Percentiles rank a stretch among this genome's conserved stretches.
These are phyloP conservation scores for Kwoniella dendrophila DNA, from an alignment of 768 basidiomycete species.

Conservation along the genomic window DNA sequence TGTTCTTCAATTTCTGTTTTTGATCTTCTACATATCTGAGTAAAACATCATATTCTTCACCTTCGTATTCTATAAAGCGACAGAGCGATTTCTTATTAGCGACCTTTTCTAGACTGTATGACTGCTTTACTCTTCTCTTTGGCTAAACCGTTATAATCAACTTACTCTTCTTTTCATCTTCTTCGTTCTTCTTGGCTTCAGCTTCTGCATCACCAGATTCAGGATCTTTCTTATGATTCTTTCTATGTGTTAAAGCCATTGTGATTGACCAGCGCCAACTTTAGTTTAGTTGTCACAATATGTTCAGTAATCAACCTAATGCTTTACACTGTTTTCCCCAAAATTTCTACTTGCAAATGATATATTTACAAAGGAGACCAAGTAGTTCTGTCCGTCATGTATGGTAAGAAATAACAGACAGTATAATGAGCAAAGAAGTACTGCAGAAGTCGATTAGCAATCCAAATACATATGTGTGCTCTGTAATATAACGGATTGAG, in stretches of 20 bases:
- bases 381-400: too few relatives aligned
- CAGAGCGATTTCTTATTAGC: background rate
- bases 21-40: slow-evolving; percentile 57
- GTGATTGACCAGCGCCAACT: background rate
- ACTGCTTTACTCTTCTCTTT: slow-evolving; percentile 39
- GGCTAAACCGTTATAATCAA: slow-evolving; percentile 27
- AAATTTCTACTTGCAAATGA: too few relatives aligned
- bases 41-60: slow-evolving; percentile 59
- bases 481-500: too few relatives aligned
- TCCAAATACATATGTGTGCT: too few relatives aligned
- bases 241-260: slow-evolving; percentile 40
- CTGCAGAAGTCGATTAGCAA: too few relatives aligned
- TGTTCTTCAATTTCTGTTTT: slow-evolving; percentile 39
- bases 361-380: too few relatives aligned
- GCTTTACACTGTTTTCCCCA: background rate
- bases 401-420: too few relatives aligned
- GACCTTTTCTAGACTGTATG: background rate
- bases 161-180: slow-evolving; percentile 45
- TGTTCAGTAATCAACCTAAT: background rate
- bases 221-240: slow-evolving; percentile 33
- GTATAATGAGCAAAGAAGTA: too few relatives aligned
- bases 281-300: background rate
- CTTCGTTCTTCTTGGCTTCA: slow-evolving; percentile 33
- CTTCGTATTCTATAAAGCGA: slow-evolving; percentile 33
- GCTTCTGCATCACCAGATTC: slow-evolving; percentile 42